Base-by-base conservation (phyloP, 169 alveolate genomes). In the Plasmodium relictum region DNA sequence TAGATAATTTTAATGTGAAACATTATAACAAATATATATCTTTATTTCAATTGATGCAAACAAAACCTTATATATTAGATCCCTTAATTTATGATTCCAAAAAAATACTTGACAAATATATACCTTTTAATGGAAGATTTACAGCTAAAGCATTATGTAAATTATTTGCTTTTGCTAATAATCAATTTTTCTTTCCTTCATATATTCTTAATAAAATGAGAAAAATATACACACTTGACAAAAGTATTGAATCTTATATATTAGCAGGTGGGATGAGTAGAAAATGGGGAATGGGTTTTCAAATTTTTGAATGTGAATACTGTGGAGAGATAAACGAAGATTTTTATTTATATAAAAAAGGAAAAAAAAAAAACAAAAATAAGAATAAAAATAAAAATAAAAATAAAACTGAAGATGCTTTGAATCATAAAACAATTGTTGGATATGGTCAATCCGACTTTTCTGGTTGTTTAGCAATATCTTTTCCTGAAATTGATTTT, bases 221-320 rank as follows among this genome's bases (percentile, higher is more conserved):
- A 62, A 83, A 83, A 69, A 59, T 6, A 10, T 83, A 83, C 24
- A n/a, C 91, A 7, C 41, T 54, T 3, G 95, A 92, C 48, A 61
- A 92, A 44, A 85, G 94, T 44, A 10, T 92, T 14, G 93, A 92
- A 45, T 87, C 94, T 45, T 39, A 88, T 48, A 71, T 92, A 6
- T 59, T 92, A 50, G 88, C 95, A 3, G 88, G 74, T n/a, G 95
- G 93, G 3, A 89, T 88, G 80, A 71, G 92, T 39, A 78, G 95
- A 74, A 92, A 54, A 39, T 92, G 95, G 95, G 88, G 93, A 2
- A 61, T 92, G 62, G 95, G 95, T 0, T 88, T 88, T 70, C 95
- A 92, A 74, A 58, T 92, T 7, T 71, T 92, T 45, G 95, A 92
- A 31, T 92, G 95, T 59, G 92, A 85, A 44, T 83, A 83, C 31